Base-by-base conservation (phyloP, 1,139 yeast species). In the Yarrowia galli region DNA sequence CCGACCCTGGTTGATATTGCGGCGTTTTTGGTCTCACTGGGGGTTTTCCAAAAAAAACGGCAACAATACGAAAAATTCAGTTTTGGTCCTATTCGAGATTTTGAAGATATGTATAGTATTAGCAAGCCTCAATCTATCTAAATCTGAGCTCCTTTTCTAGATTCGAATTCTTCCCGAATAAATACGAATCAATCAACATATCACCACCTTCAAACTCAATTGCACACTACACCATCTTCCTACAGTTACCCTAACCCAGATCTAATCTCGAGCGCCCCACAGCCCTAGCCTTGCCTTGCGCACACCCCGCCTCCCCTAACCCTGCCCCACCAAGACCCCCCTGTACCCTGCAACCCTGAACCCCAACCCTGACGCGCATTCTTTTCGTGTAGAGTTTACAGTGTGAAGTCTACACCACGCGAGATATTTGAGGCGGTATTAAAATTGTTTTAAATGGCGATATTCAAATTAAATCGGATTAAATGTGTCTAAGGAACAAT, bases 351-450 rank as follows among this genome's bases (percentile, higher is more conserved):
- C n/a, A 51, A 16, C 60, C 32, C 43, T 36, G 45, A 22, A 22
- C 60, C 60, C 60, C 20, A 53, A 38, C 60, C 60, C 60, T 38
- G 60, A 23, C 20, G 60, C 60, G 60, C 60, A 53, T 53, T 53
- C 60, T 53, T 53, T 53, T 53, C 60, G 60, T 53, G 60, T 53
- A 53, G 23, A 53, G 60, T 53, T 53, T 53, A 53, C 60, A 53
- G 45, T 36, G 45, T 32, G n/a, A 51, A 53, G 45, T 23, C 15
- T 53, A 53, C 60, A 53, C 35, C 60, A 53, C 60, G 60, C 58
- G 58, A 32, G 28, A 3, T 15, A 16, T 7, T n/a, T 23, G n/a
- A n/a, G 1, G 32, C 10, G 9, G 32, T 25, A 28, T 28, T 28
- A 7, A 1, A 28, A 28, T 28, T 7, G 28, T 3, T 3, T 25